Conservation (phyloP, 495 filamentous ascomycete genomes). For the Cercophora scortea region DNA sequence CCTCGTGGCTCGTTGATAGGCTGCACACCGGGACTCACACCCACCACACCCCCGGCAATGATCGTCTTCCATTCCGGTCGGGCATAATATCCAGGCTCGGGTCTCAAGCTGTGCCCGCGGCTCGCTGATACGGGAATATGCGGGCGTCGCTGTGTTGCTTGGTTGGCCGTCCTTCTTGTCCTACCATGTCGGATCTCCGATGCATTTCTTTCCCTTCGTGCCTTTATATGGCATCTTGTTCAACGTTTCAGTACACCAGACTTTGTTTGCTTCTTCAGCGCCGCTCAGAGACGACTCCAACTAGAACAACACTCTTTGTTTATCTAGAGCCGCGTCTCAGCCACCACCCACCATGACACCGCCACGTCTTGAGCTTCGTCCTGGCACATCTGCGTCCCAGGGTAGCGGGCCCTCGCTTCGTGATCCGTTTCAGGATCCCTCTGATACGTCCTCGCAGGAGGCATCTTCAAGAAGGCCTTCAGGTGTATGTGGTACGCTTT, state of each 20-base stretch:
- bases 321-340: background rate
- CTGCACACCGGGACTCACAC: no score
- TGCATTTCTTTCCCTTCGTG: no score
- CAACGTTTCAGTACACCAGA: background rate
- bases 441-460: conserved; percentile 10
- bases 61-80: no score
- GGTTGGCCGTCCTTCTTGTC: no score
- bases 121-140: no score
- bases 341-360: background rate
- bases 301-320: background rate
- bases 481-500: conserved; percentile 5
- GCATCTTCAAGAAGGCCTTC: conserved; percentile 14
- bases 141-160: no score
- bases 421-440: conserved; percentile 22
- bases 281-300: background rate
- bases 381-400: conserved; percentile 2
- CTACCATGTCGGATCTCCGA: no score
- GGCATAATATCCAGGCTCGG: no score
- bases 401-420: background rate
- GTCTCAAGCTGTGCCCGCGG: no score
- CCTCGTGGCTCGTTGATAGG: no score
- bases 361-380: background rate
- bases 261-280: background rate
- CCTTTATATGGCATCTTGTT: background rate
- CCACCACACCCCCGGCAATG: no score